Base-by-base conservation (phyloP, 306 rosid species). In the Astragalus glycyphyllos region DNA sequence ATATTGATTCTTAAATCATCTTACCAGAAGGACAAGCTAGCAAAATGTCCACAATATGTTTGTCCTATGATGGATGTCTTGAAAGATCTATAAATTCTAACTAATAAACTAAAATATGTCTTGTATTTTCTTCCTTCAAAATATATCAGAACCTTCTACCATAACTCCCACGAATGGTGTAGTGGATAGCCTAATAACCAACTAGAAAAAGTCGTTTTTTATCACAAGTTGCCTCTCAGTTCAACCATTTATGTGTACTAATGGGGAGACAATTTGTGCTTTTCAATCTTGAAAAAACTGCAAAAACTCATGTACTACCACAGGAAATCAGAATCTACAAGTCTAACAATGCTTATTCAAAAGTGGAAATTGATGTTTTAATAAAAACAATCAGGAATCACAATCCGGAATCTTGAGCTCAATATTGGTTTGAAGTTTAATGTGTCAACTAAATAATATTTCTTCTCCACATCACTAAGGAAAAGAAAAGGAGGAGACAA, bases 11-110 rank as follows among this genome's bases (percentile, higher is more conserved):
- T 46, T n/a, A 77, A 44, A 60, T 48, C 37, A 53, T 55, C 23
- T 51, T 68, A 46, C 37, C 31, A 40, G 71, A 37, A 60, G 37
- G 59, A 68, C 65, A 60, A 47, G 74, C 41, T 61, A 44, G 35
- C 12, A 44, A 68, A 77, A 62, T 57, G 3, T 58, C 56, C 16
- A 14, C 42, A 50, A 50, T 40, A 11, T 49, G 17, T 59, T 57
- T 45, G 46, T 38, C 53, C 54, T 41, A 42, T 17, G 58, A 56
- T 35, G n/a, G 14, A 31, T 12, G 67, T 40, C 46, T n/a, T 62
- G 69, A 55, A 45, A 65, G 63, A 60, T 61, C 23, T 45, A 67
- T 40, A 40, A 53, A 40, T 40, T 71, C 75, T 15, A 62, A 77
- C 4, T 26, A 77, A 44, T 53, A 26, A 13, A 45, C 29, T 37